phyloP scores from a whole-genome alignment of 495 filamentous ascomycete genomes.

The Pseudoneurospora amorphoporcata region DNA sequence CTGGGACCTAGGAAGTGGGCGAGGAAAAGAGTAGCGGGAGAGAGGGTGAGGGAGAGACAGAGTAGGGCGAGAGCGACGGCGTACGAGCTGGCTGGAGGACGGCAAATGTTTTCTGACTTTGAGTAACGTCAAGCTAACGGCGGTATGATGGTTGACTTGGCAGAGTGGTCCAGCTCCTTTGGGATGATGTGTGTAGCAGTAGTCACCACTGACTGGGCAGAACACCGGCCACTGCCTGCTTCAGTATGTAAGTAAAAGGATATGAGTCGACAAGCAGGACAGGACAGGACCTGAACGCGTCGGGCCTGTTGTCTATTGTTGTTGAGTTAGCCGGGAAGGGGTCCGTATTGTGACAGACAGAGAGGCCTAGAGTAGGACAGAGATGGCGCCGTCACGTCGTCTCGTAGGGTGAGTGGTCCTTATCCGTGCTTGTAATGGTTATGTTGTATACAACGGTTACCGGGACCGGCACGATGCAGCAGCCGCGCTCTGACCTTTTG shows the following conservation, averaged over 20 bases:
- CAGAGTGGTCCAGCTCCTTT: background rate
- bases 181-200: background rate
- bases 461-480: constrained; percentile 11
- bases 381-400: constrained; percentile 34
- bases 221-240: background rate
- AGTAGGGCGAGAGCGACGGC: background rate
- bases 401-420: constrained; percentile 11
- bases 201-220: background rate
- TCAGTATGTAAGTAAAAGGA: background rate
- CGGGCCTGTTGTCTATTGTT: background rate
- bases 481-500: background rate
- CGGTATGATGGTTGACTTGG: background rate
- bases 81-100: background rate
- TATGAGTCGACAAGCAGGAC: background rate
- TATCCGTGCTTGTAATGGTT: constrained; percentile 10
- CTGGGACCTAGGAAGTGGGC: background rate
- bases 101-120: background rate
- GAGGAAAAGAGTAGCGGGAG: background rate
- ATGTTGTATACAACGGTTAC: background rate
- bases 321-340: background rate
- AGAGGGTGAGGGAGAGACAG: background rate
- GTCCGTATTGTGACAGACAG: constrained; percentile 13
- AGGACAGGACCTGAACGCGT: background rate
- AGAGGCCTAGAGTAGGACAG: constrained; percentile 32
- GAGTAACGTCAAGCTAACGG: background rate